Evolutionary conservation across 768 basidiomycete genomes (phyloP), one percentile per base, ranked within the genome.

Genomic region (Floccularia luteovirens): DNA sequence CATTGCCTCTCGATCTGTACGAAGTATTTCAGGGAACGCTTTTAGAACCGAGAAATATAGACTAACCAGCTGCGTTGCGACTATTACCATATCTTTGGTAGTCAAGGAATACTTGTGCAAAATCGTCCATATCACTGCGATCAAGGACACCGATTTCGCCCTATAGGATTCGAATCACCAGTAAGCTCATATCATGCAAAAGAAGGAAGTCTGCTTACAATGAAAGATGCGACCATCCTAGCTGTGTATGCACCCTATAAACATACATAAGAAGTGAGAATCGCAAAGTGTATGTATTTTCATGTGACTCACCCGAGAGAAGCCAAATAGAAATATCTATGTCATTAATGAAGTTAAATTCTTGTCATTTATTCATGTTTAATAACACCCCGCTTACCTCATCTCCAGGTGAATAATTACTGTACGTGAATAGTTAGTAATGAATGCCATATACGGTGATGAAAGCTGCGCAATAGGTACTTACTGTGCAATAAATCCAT

Each of bases 251-350:
- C 84, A 4, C 83, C 84, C 82, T 83, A 41, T 24, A 12, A 37
- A n/a, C 36, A 38, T 7, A 13, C 12, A 34, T 43, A 13, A 36
- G 38, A 41, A 33, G 3, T 33, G 11, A 22, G 13, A 41, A 21
- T 20, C 22, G 6, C 31, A 21, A 23, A 16, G 7, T 31, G 27
- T 16, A 5, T n/a, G 24, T 24, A 11, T 31, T 11, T 21, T 11
- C 20, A 12, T 19, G 7, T 19, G 17, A 24, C 70, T 44, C 52
- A 81, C 81, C 53, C 83, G 66, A 12, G 82, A 85, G 56, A 86
- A 86, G 5, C 84, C 84, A 56, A 87, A 87, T 21, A 85, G 66
- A 55, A 80, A 86, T 11, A 87, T 77, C 83, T 86, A n/a, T n/a
- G 41, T 21, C 43, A 43, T 30, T n/a, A 34, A 28, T 11, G 31